Evolutionary conservation across 2,329 filamentous ascomycete species (phyloP), one percentile per base, ranked within the genome.

Genomic region (Trichophyton schoenleinii): DNA sequence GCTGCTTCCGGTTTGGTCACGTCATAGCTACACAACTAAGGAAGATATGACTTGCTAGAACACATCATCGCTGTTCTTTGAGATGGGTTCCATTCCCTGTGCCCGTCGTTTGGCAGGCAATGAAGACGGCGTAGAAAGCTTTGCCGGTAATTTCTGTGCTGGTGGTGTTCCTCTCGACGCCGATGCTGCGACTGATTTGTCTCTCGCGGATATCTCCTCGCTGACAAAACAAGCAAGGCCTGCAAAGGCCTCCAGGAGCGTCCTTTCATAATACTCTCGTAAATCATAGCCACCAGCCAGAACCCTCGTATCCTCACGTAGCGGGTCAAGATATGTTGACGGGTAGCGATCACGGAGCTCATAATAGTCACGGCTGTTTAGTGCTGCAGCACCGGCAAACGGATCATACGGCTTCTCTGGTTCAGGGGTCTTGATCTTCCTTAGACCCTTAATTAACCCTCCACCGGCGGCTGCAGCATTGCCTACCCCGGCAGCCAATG

Each of bases 221-320:
- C 83, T 87, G 48, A 99, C 79, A 67, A 95, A 95, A 48, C 95
- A 88, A 0, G 88, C 90, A 63, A 99, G 73, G 0, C 95, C 94
- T 0, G 89, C 85, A 74, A 96, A 97, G 0, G 92, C 91, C 70
- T 96, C 91, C 63, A 89, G 88, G 70, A 99, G 77, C 25, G 89
- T 86, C 25, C 91, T 81, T 6, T 85, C 80, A 68, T 90, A 89
- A 70, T 94, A 97, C 70, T 96, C 91, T 38, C 82, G 79, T 49
- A 92, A 78, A 68, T 87, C 86, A 74, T 95, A 97, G 0, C 94
- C 95, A 36, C 91, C 91, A 15, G 88, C 89, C 59, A 82, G 77
- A 69, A 87, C 84, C 52, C 81, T 79, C 1, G 81, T 75, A 70
- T 91, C 86, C 46, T 82, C 82, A 61, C 85, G 82, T 36, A 85